Conservation (phyloP, 129 eudicot species). For the Flaveria sonorensis region DNA sequence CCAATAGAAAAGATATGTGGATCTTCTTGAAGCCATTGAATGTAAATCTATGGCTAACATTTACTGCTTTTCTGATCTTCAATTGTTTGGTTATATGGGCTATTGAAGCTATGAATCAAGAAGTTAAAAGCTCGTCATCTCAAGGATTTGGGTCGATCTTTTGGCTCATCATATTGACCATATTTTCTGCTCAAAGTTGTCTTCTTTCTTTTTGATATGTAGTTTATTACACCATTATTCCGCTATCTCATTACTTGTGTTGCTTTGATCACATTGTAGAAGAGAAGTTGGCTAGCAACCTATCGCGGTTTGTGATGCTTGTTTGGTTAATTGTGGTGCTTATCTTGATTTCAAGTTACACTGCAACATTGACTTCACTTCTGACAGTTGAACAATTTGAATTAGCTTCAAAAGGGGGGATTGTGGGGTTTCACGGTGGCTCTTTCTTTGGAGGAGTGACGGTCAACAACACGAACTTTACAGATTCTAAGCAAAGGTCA, state of each 20-base stretch:
- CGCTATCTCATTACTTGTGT: conserved; percentile 14
- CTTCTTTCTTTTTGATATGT: conserved; percentile 14
- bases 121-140: conserved; percentile 15
- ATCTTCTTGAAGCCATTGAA: conserved; percentile 46
- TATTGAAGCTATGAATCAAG: conserved; percentile 34
- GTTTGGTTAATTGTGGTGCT: conserved; percentile 33
- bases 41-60: conserved; percentile 36
- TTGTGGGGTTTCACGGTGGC: conserved; percentile 25
- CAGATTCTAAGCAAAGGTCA: neutral
- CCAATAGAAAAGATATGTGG: conserved; percentile 23
- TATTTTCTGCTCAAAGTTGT: conserved; percentile 38
- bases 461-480: neutral
- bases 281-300: conserved; percentile 29
- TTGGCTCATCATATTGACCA: conserved; percentile 36
- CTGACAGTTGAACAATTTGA: conserved; percentile 41
- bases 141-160: conserved; percentile 26
- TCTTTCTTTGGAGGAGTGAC: conserved; percentile 22
- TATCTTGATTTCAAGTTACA: conserved; percentile 39
- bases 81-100: conserved; percentile 41
- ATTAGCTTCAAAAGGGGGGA: conserved; percentile 16
- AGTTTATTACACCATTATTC: neutral
- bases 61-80: conserved; percentile 21
- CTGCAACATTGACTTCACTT: conserved; percentile 44
- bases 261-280: conserved; percentile 3
- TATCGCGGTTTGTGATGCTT: conserved; percentile 29